Base-by-base conservation (phyloP, 345 rosid species). In the Carallia pectinifolia region DNA sequence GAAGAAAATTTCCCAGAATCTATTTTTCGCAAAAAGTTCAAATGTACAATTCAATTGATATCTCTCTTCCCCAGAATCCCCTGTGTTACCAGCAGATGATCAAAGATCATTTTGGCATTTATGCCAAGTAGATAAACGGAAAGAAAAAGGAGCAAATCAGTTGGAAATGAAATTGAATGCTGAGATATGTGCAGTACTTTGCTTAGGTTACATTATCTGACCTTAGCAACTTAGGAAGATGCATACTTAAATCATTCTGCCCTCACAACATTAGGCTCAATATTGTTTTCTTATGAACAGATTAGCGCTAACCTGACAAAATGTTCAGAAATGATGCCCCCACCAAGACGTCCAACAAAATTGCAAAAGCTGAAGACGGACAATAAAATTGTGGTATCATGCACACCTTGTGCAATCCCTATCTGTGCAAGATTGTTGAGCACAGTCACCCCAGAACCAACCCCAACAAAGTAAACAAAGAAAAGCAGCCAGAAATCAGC, bases 401-500 rank as follows among this genome's bases (percentile, higher is more conserved):
- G 82, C 33, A 73, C 81, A 16, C 84, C 90, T 61, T 72, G 83
- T 33, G 93, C 89, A 54, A 81, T 84, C 79, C 94, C 91, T 13
- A 89, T 87, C 80, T 89, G 91, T 6, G 91, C 91, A 52, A 89
- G 82, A 71, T 89, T 89, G 74, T 89, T 89, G 58, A 89, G 88
- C 66, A 87, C 87, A 0, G 94, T 89, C 27, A 87, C 86, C 38
- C 89, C 89, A 3, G 94, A 83, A 52, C 91, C 91, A 67, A 87
- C 91, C 70, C 91, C 91, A 8, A 76, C 78, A 70, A 89, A 89
- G 78, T 80, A 89, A 70, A 82, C 87, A 58, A 78, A 76, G 80
- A 84, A 89, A 70, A 89, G 89, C 56, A 87, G 89, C 94, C 94
- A 89, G 79, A 87, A 89, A 84, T 89, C 94, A 36, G 94, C 91